These are phyloP conservation scores for Salvia sclarea DNA, from an alignment of 305 asterid genomes.

Conservation along the genomic window DNA sequence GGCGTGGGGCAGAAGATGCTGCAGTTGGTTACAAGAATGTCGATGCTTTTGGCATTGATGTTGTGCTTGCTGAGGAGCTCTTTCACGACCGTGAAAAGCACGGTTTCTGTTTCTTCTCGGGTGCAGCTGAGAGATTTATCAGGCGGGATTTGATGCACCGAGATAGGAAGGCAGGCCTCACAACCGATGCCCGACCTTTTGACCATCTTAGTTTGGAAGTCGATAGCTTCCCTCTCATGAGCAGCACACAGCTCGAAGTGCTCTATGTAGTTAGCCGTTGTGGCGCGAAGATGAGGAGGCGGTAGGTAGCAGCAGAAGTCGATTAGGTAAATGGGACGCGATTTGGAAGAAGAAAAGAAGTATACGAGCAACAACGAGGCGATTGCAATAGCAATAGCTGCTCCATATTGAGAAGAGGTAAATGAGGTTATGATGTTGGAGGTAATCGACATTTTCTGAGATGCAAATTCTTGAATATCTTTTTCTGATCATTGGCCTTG, in stretches of 20 bases:
- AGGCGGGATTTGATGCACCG: slow-evolving; percentile 48
- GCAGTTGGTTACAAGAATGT: slow-evolving; percentile 57
- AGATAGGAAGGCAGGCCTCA: slow-evolving; percentile 47
- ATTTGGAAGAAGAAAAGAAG: slow-evolving; percentile 26
- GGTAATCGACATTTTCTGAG: slow-evolving; percentile 26
- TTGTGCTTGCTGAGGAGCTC: slow-evolving; percentile 45
- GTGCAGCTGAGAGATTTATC: slow-evolving; percentile 32
- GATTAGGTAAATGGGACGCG: slow-evolving; percentile 40
- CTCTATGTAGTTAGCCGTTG: slow-evolving; percentile 43
- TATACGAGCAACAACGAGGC: slow-evolving; percentile 32
- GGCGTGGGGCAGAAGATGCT: slow-evolving; percentile 67
- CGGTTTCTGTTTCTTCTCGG: slow-evolving; percentile 41
- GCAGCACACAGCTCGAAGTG: slow-evolving; percentile 31
- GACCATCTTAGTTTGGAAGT: slow-evolving; percentile 40
- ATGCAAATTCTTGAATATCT: slow-evolving; percentile 1
- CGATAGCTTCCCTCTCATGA: slow-evolving; percentile 36
- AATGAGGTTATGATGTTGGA: slow-evolving; percentile 14
- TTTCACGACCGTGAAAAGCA: slow-evolving; percentile 45
- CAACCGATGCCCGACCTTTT: slow-evolving; percentile 45
- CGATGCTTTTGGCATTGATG: slow-evolving; percentile 44
- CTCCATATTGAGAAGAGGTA: slow-evolving; percentile 28
- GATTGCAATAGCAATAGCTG: slow-evolving; percentile 13
- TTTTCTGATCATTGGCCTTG: background rate
- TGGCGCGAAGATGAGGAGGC: slow-evolving; percentile 42
- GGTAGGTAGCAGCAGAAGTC: slow-evolving; percentile 52